Evolutionary conservation across 495 filamentous ascomycete species (phyloP).

Genomic region (Aspergillus ellipticus): DNA sequence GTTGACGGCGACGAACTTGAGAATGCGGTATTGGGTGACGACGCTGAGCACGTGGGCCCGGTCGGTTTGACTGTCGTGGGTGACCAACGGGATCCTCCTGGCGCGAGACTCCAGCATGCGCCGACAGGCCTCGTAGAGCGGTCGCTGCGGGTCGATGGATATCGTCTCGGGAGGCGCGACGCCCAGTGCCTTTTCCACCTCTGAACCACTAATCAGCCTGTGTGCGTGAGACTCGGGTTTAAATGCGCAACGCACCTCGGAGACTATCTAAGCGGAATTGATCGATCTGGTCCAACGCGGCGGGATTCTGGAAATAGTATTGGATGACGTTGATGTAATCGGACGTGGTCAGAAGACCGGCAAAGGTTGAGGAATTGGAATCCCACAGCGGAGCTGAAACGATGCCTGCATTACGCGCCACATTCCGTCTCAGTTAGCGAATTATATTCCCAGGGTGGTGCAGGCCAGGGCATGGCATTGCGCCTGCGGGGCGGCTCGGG

Average conservation of each 20-base stretch:
- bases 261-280: constrained; percentile 92
- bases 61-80: constrained; percentile 90
- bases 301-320: constrained; percentile 98
- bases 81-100: constrained; percentile 89
- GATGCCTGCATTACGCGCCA: constrained; percentile 62
- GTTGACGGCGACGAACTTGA: constrained; percentile 98
- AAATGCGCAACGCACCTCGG: constrained; percentile 55
- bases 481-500: not conserved
- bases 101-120: constrained; percentile 92
- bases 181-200: constrained; percentile 90
- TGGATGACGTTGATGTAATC: constrained; percentile 99
- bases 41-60: constrained; percentile 93
- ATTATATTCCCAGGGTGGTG: constrained; percentile 9
- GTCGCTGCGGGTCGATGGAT: constrained; percentile 82
- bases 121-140: constrained; percentile 92
- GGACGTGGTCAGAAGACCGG: constrained; percentile 88
- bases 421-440: constrained; percentile 21
- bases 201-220: constrained; percentile 43
- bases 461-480: not conserved
- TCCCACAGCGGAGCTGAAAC: constrained; percentile 98
- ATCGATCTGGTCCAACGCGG: constrained; percentile 82
- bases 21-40: constrained; percentile 94
- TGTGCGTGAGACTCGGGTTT: not conserved
- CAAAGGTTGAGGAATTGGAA: constrained; percentile 88
- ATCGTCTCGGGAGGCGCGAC: constrained; percentile 92